Percentiles rank a stretch among this genome's conserved stretches.
These are phyloP conservation scores for Gryganskiella cystojenkinii DNA, from an alignment of 192 early-diverging fungal genomes.

Conservation along the genomic window DNA sequence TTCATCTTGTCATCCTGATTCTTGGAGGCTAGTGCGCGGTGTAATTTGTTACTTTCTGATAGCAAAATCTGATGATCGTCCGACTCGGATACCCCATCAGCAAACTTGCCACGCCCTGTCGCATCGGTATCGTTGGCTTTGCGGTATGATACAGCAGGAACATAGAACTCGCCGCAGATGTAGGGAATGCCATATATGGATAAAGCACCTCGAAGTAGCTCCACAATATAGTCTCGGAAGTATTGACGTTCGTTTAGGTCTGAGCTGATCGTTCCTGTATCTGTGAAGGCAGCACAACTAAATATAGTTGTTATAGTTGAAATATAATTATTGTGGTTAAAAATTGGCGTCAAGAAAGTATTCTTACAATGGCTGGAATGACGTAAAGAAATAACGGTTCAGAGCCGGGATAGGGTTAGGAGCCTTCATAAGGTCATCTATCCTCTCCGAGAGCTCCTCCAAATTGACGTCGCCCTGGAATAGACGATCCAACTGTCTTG, in stretches of 20 bases:
- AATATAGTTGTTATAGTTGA: not conserved
- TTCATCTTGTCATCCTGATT: slow-evolving; percentile 32
- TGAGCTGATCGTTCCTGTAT: slow-evolving; percentile 11
- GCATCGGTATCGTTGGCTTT: slow-evolving; percentile 11
- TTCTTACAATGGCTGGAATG: slow-evolving; percentile 25
- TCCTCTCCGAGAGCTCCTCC: slow-evolving; percentile 16
- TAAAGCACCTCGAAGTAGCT: slow-evolving; percentile 27
- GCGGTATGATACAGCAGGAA: slow-evolving; percentile 22
- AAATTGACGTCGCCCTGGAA: slow-evolving; percentile 2
- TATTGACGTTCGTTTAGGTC: slow-evolving; percentile 25
- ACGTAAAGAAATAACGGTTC: slow-evolving; percentile 22
- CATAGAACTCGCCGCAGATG: slow-evolving; percentile 25
- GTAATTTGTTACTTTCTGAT: slow-evolving; percentile 20
- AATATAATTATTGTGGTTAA: too few species aligned
- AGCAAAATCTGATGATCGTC: slow-evolving; percentile 25
- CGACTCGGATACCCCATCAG: slow-evolving; percentile 23
- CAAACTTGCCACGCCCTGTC: slow-evolving; percentile 27
- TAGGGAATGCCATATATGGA: slow-evolving; percentile 13
- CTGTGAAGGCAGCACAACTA: slow-evolving; percentile 9
- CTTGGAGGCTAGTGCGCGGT: slow-evolving; percentile 14
- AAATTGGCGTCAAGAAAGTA: too few species aligned
- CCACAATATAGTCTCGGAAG: slow-evolving; percentile 25
- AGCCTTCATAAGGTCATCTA: slow-evolving; percentile 34
- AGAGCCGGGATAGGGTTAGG: slow-evolving; percentile 23
- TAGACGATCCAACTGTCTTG: slow-evolving; percentile 2